These are phyloP conservation scores for Penicillium salamii DNA, from an alignment of 495 filamentous ascomycete species.

Conservation along the genomic window DNA sequence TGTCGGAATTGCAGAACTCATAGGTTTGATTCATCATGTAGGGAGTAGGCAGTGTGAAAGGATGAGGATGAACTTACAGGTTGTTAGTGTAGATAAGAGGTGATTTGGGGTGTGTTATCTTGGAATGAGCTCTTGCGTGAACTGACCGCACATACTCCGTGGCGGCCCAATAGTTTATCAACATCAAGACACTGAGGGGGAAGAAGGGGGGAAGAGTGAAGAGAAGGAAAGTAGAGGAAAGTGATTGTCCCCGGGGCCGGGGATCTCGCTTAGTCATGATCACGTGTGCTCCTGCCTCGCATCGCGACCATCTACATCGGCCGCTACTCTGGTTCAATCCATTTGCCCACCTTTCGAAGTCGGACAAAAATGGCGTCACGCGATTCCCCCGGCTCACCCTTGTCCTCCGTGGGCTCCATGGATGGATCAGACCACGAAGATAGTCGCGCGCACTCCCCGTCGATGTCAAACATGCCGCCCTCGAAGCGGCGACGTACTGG, in stretches of 20 bases:
- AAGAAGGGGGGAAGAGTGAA: not conserved
- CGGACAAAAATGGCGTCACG: conserved; percentile 35
- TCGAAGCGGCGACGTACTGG: conserved; percentile 52
- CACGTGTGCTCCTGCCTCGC: not conserved
- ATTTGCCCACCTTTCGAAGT: too few species aligned
- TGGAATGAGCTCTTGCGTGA: too few species aligned
- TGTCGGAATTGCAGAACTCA: conserved; percentile 61
- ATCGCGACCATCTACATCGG: conserved; percentile 1
- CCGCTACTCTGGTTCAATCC: not conserved
- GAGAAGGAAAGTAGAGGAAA: not conserved
- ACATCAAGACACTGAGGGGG: not conserved
- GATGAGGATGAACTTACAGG: conserved; percentile 6
- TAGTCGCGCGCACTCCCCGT: conserved; percentile 37
- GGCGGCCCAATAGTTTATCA: too few species aligned
- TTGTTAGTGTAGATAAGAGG: not conserved
- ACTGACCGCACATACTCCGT: too few species aligned
- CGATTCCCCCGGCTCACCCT: conserved; percentile 48
- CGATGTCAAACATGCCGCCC: conserved; percentile 45
- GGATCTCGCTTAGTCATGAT: not conserved
- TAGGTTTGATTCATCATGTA: conserved; percentile 44
- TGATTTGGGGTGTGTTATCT: not conserved
- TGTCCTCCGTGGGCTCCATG: conserved; percentile 50
- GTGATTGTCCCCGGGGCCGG: not conserved
- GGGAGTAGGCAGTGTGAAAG: not conserved
- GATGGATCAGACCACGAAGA: conserved; percentile 49